These are phyloP conservation scores for Exophiala aquamarina DNA, from an alignment of 2,329 filamentous ascomycete genomes.

Conservation along the genomic window DNA sequence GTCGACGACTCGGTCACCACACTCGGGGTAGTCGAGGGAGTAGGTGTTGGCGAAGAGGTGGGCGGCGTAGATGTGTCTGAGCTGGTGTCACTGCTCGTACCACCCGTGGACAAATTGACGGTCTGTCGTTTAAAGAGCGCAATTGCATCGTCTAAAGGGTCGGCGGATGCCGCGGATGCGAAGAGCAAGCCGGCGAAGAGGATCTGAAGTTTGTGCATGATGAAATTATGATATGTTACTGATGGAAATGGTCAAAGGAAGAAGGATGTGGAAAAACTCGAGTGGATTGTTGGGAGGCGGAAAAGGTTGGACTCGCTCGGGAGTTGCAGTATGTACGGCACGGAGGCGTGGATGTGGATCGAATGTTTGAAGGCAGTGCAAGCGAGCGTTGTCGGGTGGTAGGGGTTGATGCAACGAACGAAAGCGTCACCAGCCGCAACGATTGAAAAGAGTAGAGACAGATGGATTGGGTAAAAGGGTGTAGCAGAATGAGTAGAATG, in stretches of 20 bases:
- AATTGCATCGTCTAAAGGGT: slow-evolving; percentile 24
- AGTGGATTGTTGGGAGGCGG: no score
- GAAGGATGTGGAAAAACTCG: neutral
- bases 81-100: slow-evolving; percentile 18
- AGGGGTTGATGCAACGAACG: no score
- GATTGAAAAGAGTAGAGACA: neutral
- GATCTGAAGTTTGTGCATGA: slow-evolving; percentile 20
- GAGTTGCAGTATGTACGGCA: no score
- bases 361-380: neutral
- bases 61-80: slow-evolving; percentile 19
- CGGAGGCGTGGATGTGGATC: no score
- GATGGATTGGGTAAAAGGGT: no score
- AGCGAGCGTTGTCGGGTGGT: neutral
- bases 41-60: slow-evolving; percentile 7
- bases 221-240: slow-evolving; percentile 3
- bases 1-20: slow-evolving; percentile 20
- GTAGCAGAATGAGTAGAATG: no score
- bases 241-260: neutral
- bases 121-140: slow-evolving; percentile 25
- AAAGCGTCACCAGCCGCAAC: no score
- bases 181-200: slow-evolving; percentile 19
- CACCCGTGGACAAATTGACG: slow-evolving; percentile 24
- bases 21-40: slow-evolving; percentile 9
- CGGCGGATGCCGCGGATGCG: slow-evolving; percentile 24
- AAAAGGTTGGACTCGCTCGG: neutral